Evolutionary conservation across 1,139 yeast genomes (phyloP).

Genomic region (Nakaseomyces glabratus): DNA sequence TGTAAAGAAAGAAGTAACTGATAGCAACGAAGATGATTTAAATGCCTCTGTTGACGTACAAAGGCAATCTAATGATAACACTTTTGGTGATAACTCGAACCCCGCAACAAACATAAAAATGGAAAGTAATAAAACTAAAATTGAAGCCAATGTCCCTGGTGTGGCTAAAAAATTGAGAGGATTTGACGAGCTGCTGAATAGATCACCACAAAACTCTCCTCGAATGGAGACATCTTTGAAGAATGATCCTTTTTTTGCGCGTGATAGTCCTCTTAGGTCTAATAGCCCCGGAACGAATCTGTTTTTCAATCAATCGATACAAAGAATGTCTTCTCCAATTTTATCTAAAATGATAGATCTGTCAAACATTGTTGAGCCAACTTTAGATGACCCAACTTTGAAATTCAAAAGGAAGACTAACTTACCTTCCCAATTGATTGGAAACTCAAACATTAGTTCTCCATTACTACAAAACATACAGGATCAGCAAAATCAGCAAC

Average conservation of each 20-base stretch:
- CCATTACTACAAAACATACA: slow-evolving; percentile 7
- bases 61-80: not conserved
- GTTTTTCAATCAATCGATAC: slow-evolving; percentile 3
- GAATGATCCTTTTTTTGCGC: slow-evolving; percentile 8
- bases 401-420: slow-evolving; percentile 21
- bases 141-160: too few relatives aligned
- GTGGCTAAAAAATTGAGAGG: not conserved
- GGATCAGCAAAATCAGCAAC: slow-evolving; percentile 8
- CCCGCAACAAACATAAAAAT: too few relatives aligned
- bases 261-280: slow-evolving; percentile 22
- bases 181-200: slow-evolving; percentile 1
- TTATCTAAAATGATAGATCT: slow-evolving; percentile 31
- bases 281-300: slow-evolving; percentile 24
- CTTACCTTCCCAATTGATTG: slow-evolving; percentile 1
- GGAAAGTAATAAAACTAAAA: too few relatives aligned
- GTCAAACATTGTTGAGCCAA: slow-evolving; percentile 31
- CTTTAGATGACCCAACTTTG: slow-evolving; percentile 29
- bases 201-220: slow-evolving; percentile 4
- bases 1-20: too few relatives aligned
- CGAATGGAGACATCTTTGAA: slow-evolving; percentile 8
- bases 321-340: slow-evolving; percentile 29
- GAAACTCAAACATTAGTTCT: slow-evolving; percentile 3
- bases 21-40: too few relatives aligned
- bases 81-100: too few relatives aligned
- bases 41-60: not conserved